Base-by-base conservation (phyloP, 164 flowering plant genomes). In the Santalum album region DNA sequence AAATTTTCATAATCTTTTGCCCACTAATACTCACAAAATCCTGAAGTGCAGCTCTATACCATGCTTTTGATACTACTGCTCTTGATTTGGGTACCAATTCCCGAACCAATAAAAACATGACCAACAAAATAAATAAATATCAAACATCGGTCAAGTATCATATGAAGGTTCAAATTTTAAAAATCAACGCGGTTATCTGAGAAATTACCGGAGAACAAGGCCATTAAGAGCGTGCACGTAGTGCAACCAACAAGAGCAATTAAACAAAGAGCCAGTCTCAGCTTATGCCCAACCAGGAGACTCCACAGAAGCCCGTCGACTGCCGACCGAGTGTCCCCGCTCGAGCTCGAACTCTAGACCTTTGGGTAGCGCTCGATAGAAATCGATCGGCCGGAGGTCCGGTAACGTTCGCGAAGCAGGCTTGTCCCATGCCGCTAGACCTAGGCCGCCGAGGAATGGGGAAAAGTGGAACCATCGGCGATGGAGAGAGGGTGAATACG, bases 221-320 rank as follows among this genome's bases (percentile, higher is more conserved):
- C 94, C 95, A 92, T 81, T 6, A 89, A 82, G 45, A 92, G 94
- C 57, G 95, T 88, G 58, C 89, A 86, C 25, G 81, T 48, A 17
- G 89, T 63, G 69, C 91, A 79, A 9, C 86, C 86, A 35, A 86
- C 16, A 16, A 92, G 80, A 53, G 84, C 53, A 25, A 68, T 35
- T 24, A 68, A 53, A 29, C 84, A 76, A 50, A 71, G 56, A 0
- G 68, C 73, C 6, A 92, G 72, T 51, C 89, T 64, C 49, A 78
- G 59, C 71, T 86, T 92, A 58, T 92, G 83, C 64, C 62, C 65
- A 22, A 60, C 20, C 72, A 86, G 20, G 2, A 89, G 74, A 25
- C 61, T 62, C 82, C 76, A 76, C 25, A 91, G 35, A 11, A 81
- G 66, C 14, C 78, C 34, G 75, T 38, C 16, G 42, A 3, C 4